Evolutionary conservation across 2,329 filamentous ascomycete genomes (phyloP), one percentile per base, ranked within the genome.

Genomic region (Exophiala phaeomuriformis): DNA sequence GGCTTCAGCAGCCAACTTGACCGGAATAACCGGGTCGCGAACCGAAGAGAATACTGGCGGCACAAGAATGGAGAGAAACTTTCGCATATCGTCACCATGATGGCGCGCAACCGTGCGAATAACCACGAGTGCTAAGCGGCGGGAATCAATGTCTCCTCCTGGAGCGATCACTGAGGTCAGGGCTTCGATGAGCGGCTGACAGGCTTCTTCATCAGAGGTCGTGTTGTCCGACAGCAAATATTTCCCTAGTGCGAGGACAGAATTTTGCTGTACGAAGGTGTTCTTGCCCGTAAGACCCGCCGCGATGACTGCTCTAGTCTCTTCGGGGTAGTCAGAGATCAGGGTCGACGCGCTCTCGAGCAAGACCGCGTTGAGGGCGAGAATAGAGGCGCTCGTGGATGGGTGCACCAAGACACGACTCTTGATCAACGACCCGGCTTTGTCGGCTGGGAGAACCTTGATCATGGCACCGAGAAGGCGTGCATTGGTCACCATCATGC

Each of bases 1-100:
- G 8, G 90, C 91, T 72, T 98, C 93, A 1, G 93, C 91, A 0
- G 91, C 86, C 30, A 98, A 78, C 72, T 98, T 98, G 66, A 98
- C 85, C 0, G 94, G 94, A 58, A 98, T 97, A 4, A 97, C 84
- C 6, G 83, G 77, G 68, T 98, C 93, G 54, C 94, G 83, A 30
- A 98, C 93, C 49, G 87, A 86, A 40, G 87, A 83, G 69, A 98
- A 98, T 42, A 97, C 80, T 1, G 90, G 83, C 1, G 85, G 84
- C 1, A 88, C 85, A n/a, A 98, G 79, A 2, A 89, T 72, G 6
- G 83, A 73, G 45, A 97, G 77, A 49, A 56, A 58, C 9, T 90
- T 88, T 30, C 88, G 83, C 36, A 91, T 81, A 64, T 93, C 75
- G 48, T 93, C 88, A 65, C 86, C 84, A 67, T 93, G 82, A 42